These are phyloP conservation scores for Leucosporidium creatinivorum DNA, from an alignment of 768 basidiomycete genomes.

Conservation along the genomic window DNA sequence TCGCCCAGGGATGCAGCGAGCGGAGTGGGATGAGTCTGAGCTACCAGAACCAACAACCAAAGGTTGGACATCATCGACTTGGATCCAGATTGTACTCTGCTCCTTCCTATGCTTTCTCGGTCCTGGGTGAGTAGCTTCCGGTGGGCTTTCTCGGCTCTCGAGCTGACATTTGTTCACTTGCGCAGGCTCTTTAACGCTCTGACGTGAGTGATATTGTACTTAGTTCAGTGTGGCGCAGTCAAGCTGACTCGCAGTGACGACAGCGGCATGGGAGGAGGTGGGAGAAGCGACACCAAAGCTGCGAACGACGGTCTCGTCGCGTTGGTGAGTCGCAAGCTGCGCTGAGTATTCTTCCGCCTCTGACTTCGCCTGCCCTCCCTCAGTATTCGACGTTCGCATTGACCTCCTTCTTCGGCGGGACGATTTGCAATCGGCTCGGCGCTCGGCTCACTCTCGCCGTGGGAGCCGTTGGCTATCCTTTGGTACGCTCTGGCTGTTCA, in stretches of 20 bases:
- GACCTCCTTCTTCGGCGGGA: conserved; percentile 59
- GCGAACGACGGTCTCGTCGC: conserved; percentile 53
- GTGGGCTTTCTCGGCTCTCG: not conserved
- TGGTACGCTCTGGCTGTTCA: conserved; percentile 38
- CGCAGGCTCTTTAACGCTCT: too few species aligned
- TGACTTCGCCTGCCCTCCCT: too few species aligned
- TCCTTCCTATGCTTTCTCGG: conserved; percentile 21
- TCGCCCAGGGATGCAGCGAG: not conserved
- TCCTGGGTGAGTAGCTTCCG: not conserved
- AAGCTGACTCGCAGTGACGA: not conserved
- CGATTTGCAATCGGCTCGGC: conserved; percentile 75
- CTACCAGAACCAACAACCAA: not conserved
- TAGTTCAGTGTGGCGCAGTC: too few species aligned
- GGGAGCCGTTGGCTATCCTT: conserved; percentile 65
- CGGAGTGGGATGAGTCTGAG: too few species aligned
- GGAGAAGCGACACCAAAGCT: conserved; percentile 59
- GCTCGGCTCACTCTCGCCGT: conserved; percentile 62
- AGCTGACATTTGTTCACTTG: too few species aligned
- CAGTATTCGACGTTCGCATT: conserved; percentile 61
- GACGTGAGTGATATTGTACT: too few species aligned
- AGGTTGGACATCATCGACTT: not conserved
- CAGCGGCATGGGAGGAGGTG: conserved; percentile 62
- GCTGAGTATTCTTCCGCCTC: too few species aligned
- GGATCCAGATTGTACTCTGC: conserved; percentile 9
- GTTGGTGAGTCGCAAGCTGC: conserved; percentile 4